Evolutionary conservation across 164 flowering plant species (phyloP).

Genomic region (Cinnamomum chago): DNA sequence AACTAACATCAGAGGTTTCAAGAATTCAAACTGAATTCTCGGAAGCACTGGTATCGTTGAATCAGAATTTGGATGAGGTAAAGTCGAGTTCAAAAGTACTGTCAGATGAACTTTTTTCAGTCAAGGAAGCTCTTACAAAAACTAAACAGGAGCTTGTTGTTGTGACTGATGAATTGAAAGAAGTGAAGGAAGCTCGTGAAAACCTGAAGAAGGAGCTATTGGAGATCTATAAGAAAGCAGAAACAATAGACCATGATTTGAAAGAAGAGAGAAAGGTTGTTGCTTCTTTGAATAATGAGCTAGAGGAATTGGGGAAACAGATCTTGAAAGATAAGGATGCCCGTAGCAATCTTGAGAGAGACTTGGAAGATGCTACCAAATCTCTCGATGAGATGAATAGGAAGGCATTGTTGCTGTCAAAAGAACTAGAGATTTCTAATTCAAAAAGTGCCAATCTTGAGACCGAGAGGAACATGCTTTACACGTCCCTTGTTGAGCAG

Average conservation of each 20-base stretch:
- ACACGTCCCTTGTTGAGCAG: slow-evolving; percentile 51
- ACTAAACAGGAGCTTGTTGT: slow-evolving; percentile 44
- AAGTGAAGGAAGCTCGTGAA: slow-evolving; percentile 28
- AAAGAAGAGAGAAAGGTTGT: slow-evolving; percentile 52
- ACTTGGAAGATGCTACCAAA: slow-evolving; percentile 69
- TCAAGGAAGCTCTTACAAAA: slow-evolving; percentile 42
- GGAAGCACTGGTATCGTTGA: slow-evolving; percentile 32
- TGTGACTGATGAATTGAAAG: slow-evolving; percentile 38
- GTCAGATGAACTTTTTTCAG: slow-evolving; percentile 44
- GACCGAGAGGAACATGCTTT: slow-evolving; percentile 52
- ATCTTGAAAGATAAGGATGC: slow-evolving; percentile 51
- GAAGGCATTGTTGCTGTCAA: slow-evolving; percentile 48
- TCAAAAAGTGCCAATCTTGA: slow-evolving; percentile 48
- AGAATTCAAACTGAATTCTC: slow-evolving; percentile 37
- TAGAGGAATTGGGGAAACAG: slow-evolving; percentile 53
- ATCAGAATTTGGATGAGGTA: slow-evolving; percentile 48
- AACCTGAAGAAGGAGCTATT: slow-evolving; percentile 56
- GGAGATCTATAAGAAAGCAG: slow-evolving; percentile 48
- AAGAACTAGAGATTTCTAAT: slow-evolving; percentile 50
- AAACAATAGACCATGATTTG: slow-evolving; percentile 39
- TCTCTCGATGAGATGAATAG: slow-evolving; percentile 75
- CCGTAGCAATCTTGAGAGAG: slow-evolving; percentile 49
- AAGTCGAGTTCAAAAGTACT: slow-evolving; percentile 31
- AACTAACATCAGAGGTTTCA: slow-evolving; percentile 55
- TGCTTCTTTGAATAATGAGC: slow-evolving; percentile 48